Base-by-base conservation (phyloP, 495 filamentous ascomycete genomes). In the Penicillium taxi region DNA sequence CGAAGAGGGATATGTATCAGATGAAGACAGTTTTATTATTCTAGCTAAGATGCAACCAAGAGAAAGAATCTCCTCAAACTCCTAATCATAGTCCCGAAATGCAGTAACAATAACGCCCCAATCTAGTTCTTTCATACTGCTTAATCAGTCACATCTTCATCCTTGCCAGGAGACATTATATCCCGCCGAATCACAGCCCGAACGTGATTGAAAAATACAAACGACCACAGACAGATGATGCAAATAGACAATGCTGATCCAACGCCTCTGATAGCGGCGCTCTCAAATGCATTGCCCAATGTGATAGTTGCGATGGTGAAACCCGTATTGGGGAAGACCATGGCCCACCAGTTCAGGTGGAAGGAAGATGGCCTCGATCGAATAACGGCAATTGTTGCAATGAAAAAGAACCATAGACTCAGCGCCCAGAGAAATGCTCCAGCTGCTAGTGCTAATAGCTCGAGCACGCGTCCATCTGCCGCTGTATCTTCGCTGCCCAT, bases 381-480 rank as follows among this genome's bases (percentile, higher is more conserved):
- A 14, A 81, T 44, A 6, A 74, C 70, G 1, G 72, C 73, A 14
- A 78, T 55, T 6, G 69, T 43, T 0, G 78, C 75, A 4, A 80
- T 64, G 22, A 61, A 64, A 52, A 85, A 85, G 64, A 85, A 85
- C 81, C 81, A 86, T 22, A 85, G 66, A 25, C 72, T 75, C 9
- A 86, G 56, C 0, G 72, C 70, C 82, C 82, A 87, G 2, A 87
- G 62, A 39, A 82, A 82, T 3, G 81, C 70, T 2, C 66, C 78
- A 1, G 62, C 39, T 0, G 63, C 55, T 13, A 79, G 47, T 0
- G 76, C 73, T 7, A 74, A 26, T 2, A 80, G 45, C 26, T 67
- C 55, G 9, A 80, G 38, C 14, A 69, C 58, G 6, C 50, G 53
- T 0, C 48, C 55, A 31, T 66, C 63, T 6, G 66, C 39, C 16